Percentiles rank a stretch among this genome's conserved stretches.
Conservation (phyloP, 306 rosid species). For the Astragalus membranaceus region DNA sequence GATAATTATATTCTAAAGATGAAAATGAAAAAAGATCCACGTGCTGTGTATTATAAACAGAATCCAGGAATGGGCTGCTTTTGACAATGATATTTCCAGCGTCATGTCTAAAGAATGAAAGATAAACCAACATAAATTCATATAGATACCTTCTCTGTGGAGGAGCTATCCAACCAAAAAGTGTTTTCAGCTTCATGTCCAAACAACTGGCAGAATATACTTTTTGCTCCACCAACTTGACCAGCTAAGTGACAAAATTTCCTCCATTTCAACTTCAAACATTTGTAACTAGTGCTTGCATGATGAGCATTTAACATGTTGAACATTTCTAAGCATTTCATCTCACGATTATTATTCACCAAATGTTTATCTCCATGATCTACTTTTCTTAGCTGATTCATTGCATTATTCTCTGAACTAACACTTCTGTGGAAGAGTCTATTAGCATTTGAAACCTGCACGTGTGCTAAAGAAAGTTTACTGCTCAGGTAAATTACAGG, state of each 20-base stretch:
- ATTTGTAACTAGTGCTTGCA: constrained; percentile 41
- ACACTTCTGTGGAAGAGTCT: constrained; percentile 30
- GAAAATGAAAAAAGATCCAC: neutral
- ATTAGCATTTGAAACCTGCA: constrained; percentile 49
- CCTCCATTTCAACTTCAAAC: constrained; percentile 81
- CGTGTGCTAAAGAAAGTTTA: constrained; percentile 53
- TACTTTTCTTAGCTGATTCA: constrained; percentile 24
- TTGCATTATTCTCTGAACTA: constrained; percentile 26
- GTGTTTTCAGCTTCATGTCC: constrained; percentile 79
- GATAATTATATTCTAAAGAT: neutral
- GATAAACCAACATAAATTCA: neutral
- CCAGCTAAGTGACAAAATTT: constrained; percentile 60
- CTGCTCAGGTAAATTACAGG: constrained; percentile 35
- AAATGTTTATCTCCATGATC: constrained; percentile 21
- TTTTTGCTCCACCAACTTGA: constrained; percentile 78
- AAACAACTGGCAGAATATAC: constrained; percentile 68
- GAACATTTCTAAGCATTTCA: constrained; percentile 25
- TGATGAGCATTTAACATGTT: constrained; percentile 34
- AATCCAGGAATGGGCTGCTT: neutral
- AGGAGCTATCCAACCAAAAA: constrained; percentile 98
- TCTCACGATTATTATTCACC: constrained; percentile 19
- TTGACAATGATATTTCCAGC: constrained; percentile 2
- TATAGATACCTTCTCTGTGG: constrained; percentile 71
- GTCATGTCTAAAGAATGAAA: neutral
- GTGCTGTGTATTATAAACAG: neutral